phyloP scores from a whole-genome alignment of 2,329 filamentous ascomycete species.

The Malbranchea zuffiana region DNA sequence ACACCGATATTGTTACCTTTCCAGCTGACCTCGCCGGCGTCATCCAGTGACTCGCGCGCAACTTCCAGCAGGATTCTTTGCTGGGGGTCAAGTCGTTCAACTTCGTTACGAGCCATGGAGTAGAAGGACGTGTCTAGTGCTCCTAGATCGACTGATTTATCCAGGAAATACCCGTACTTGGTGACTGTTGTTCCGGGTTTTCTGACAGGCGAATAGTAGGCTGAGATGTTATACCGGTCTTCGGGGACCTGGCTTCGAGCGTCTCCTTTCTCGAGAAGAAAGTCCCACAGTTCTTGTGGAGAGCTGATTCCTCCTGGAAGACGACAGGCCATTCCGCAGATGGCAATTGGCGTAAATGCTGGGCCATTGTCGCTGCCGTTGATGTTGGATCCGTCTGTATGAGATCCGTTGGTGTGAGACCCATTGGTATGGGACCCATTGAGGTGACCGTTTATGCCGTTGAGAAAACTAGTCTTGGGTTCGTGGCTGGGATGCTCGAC shows the following conservation, averaged over 20 bases:
- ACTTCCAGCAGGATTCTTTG: slow-evolving; percentile 27
- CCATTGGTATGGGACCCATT: no score
- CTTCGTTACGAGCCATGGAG: slow-evolving; percentile 21
- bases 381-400: no score
- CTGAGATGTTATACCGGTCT: slow-evolving; percentile 12
- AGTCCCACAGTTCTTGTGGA: slow-evolving; percentile 8
- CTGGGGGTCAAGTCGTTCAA: slow-evolving; percentile 24
- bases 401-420: no score
- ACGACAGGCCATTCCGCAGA: slow-evolving; percentile 6
- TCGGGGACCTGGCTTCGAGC: slow-evolving; percentile 11
- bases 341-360: slow-evolving; percentile 10
- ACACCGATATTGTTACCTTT: slow-evolving; percentile 22
- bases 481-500: no score
- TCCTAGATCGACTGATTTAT: slow-evolving; percentile 20
- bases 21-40: slow-evolving; percentile 15
- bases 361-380: no score
- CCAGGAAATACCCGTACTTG: slow-evolving; percentile 21
- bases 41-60: slow-evolving; percentile 26
- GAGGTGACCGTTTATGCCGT: no score
- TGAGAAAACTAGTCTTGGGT: no score
- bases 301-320: slow-evolving; percentile 8
- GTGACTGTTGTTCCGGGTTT: not conserved
- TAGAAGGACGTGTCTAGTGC: slow-evolving; percentile 26
- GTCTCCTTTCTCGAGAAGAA: slow-evolving; percentile 10
- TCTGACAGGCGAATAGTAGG: slow-evolving; percentile 4